These are phyloP conservation scores for Arthrobotrys musiformis DNA, from an alignment of 2,329 filamentous ascomycete genomes.

Conservation along the genomic window DNA sequence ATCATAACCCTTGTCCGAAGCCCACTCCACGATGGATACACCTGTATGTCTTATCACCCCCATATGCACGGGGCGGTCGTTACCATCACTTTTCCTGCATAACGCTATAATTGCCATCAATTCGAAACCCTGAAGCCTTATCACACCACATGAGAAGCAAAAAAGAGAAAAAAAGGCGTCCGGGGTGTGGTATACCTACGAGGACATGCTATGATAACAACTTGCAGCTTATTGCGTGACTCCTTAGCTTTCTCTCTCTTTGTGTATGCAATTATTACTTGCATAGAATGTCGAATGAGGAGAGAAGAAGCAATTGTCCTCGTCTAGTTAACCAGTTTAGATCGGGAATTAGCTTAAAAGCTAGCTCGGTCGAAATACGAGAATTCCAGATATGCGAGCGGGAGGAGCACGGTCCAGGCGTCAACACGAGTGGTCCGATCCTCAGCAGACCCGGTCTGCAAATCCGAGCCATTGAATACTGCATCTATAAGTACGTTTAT, in stretches of 20 bases:
- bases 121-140: neutral
- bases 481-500: too few relatives aligned
- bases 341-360: neutral
- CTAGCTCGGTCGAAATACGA: neutral
- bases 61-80: neutral
- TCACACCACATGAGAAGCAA: neutral
- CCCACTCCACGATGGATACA: too few relatives aligned
- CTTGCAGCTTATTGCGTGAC: conserved; percentile 8
- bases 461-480: neutral
- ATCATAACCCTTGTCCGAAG: neutral
- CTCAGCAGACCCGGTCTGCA: neutral
- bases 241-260: neutral
- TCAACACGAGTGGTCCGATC: neutral
- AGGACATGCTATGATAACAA: neutral
- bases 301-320: neutral
- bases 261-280: conserved; percentile 1
- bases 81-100: conserved; percentile 1
- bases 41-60: neutral
- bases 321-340: neutral
- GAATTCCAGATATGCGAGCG: neutral
- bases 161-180: neutral
- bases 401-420: neutral
- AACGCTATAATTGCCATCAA: neutral
- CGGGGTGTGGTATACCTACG: neutral
- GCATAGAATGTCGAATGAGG: too few relatives aligned